Conservation (phyloP, 2,329 filamentous ascomycete genomes). For the Thermomyces lanuginosus region DNA sequence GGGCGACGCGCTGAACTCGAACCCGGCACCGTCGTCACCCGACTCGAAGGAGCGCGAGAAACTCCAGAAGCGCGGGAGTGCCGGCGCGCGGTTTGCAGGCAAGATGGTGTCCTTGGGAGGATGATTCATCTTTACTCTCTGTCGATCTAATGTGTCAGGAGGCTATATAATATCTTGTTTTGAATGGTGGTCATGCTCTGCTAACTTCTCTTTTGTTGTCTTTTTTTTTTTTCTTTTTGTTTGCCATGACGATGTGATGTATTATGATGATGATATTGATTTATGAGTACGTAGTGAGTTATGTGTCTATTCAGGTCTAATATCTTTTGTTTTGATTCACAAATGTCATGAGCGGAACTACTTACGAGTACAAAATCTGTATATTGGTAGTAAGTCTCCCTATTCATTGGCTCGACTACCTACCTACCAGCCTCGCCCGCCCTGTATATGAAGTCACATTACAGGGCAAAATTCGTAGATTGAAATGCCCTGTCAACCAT, state of each 20-base stretch:
- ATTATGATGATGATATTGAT: constrained; percentile 1
- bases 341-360: no score
- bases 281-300: background rate
- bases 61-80: constrained; percentile 64
- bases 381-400: no score
- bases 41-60: constrained; percentile 46
- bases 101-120: constrained; percentile 30
- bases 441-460: no score
- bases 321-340: background rate
- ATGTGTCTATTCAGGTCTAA: background rate
- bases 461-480: no score
- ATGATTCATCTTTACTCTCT: constrained; percentile 10
- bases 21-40: constrained; percentile 32
- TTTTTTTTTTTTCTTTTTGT: constrained; percentile 5
- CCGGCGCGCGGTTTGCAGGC: constrained; percentile 49
- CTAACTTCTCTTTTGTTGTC: constrained; percentile 4
- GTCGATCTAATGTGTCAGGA: background rate
- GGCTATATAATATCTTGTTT: background rate
- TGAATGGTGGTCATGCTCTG: constrained; percentile 1
- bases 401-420: no score
- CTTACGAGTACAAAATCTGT: no score
- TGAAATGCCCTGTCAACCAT: no score
- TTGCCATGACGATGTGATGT: constrained; percentile 3
- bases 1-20: constrained; percentile 45
- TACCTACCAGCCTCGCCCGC: no score